Evolutionary conservation across 1,284 basidiomycete genomes (phyloP).

Genomic region (Austropuccinia psidii): DNA sequence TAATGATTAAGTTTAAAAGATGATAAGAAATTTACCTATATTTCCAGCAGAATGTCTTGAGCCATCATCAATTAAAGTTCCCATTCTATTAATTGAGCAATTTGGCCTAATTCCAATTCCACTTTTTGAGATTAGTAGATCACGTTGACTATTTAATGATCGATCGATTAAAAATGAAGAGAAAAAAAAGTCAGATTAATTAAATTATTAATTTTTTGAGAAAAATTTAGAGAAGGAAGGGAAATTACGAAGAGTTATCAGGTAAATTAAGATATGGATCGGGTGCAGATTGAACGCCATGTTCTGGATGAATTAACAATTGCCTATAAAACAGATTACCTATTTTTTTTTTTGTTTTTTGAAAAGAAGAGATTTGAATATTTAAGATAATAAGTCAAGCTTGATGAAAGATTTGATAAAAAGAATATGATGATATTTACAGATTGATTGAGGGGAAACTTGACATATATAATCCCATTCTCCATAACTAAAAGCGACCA

Average conservation of each 20-base stretch:
- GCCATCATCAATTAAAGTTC: neutral
- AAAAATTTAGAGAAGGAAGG: neutral
- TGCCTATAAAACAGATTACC: slow-evolving; percentile 32
- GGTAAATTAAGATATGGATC: slow-evolving; percentile 4
- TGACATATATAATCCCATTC: slow-evolving; percentile 27
- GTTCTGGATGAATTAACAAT: slow-evolving; percentile 23
- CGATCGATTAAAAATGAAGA: no score
- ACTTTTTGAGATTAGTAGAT: neutral
- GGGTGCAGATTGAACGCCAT: neutral
- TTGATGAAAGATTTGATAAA: neutral
- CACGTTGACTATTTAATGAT: neutral
- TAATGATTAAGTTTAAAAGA: neutral
- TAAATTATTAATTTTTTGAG: neutral
- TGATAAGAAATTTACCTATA: neutral
- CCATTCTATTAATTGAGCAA: slow-evolving; percentile 21
- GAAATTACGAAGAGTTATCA: neutral
- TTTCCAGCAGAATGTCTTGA: neutral
- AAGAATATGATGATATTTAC: neutral
- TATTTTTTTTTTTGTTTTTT: neutral
- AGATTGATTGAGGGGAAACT: slow-evolving; percentile 26
- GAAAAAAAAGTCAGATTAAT: neutral
- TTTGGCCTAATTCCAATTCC: slow-evolving; percentile 8
- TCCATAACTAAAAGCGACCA: slow-evolving; percentile 30
- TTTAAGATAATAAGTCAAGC: neutral
- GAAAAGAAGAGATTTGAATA: neutral